A percentile compares a stretch with the other conserved stretches of the same genome.
phyloP scores from a whole-genome alignment of 2,329 filamentous ascomycete genomes.

The Pyrenophora graminea region DNA sequence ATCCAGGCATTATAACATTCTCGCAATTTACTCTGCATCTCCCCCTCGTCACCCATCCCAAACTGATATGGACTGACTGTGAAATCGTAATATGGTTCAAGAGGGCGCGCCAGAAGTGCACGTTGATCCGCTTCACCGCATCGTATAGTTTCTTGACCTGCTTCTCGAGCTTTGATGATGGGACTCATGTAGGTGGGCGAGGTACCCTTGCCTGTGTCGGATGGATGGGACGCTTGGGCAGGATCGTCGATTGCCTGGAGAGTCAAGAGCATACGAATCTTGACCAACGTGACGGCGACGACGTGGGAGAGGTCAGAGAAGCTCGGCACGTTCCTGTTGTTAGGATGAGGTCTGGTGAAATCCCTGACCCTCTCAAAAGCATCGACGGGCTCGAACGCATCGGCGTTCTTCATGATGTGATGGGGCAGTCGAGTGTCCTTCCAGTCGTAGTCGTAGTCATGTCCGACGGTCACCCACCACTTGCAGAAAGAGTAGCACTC shows the following conservation, averaged over 20 bases:
- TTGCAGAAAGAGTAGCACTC: constrained; percentile 57
- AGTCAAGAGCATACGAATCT: constrained; percentile 44
- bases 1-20: constrained; percentile 32
- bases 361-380: constrained; percentile 1
- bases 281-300: constrained; percentile 42
- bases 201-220: background rate
- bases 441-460: constrained; percentile 4
- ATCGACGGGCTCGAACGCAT: background rate
- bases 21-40: constrained; percentile 30
- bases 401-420: background rate
- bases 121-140: constrained; percentile 4
- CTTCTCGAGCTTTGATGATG: constrained; percentile 26
- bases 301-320: constrained; percentile 14
- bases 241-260: constrained; percentile 7
- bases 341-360: constrained; percentile 32
- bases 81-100: constrained; percentile 3
- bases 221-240: too few relatives aligned
- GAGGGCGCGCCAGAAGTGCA: constrained; percentile 15
- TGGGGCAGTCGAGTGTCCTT: background rate
- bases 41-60: constrained; percentile 21
- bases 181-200: too few relatives aligned
- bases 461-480: constrained; percentile 47
- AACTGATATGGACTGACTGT: background rate
- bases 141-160: constrained; percentile 25
- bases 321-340: constrained; percentile 50